These are phyloP conservation scores for Moricandia arvensis DNA, from an alignment of 345 rosid genomes.

Conservation along the genomic window DNA sequence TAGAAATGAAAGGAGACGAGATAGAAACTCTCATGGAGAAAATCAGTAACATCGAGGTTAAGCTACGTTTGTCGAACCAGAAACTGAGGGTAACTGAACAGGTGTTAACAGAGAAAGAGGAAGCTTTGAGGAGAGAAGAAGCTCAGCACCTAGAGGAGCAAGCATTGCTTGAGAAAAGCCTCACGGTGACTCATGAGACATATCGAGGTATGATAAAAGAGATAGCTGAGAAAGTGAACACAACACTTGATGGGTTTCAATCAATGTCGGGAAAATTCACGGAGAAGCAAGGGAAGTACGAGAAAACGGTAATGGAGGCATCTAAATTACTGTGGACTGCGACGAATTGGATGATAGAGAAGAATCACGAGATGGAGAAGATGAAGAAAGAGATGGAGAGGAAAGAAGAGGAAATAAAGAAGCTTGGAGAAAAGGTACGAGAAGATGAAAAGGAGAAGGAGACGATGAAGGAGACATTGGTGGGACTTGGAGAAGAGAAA, in stretches of 20 bases:
- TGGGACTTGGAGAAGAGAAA: conserved; percentile 70
- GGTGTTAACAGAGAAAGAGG: conserved; percentile 75
- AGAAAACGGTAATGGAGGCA: conserved; percentile 41
- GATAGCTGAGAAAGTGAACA: conserved; percentile 46
- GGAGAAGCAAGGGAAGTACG: conserved; percentile 39
- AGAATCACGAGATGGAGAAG: conserved; percentile 42
- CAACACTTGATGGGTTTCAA: conserved; percentile 45
- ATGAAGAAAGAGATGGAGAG: conserved; percentile 35
- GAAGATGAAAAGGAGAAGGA: conserved; percentile 57
- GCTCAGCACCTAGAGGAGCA: conserved; percentile 58
- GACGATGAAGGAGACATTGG: conserved; percentile 43
- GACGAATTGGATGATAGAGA: conserved; percentile 51
- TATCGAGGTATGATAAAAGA: conserved; percentile 47
- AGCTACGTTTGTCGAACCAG: conserved; percentile 88
- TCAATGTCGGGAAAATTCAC: conserved; percentile 44
- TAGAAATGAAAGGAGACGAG: conserved; percentile 78
- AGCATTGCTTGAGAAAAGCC: conserved; percentile 57
- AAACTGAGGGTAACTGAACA: conserved; percentile 92
- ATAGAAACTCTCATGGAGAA: conserved; percentile 50
- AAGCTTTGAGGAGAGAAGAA: conserved; percentile 60
- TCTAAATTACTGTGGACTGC: conserved; percentile 49
- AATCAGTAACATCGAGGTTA: conserved; percentile 65
- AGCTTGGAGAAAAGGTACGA: conserved; percentile 46
- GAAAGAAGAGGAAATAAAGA: conserved; percentile 37
- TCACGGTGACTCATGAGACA: conserved; percentile 46